phyloP scores from a whole-genome alignment of 1,284 basidiomycete genomes.

The Apiotrichum sp. region DNA sequence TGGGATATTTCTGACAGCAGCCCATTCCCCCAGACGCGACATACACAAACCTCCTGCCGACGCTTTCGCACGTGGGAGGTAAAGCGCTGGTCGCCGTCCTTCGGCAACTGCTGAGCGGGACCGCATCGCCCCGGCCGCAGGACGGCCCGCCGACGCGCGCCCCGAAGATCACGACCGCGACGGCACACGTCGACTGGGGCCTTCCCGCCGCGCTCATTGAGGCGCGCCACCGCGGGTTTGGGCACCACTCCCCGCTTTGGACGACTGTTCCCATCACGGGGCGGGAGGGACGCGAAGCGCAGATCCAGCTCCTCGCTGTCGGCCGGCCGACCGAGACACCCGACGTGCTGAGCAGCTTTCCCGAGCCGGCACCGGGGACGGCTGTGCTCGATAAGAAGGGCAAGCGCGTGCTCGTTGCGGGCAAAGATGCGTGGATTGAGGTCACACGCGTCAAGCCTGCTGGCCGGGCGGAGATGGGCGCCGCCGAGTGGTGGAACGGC shows the following conservation, averaged over 20 bases:
- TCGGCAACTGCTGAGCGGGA: slow-evolving; percentile 56
- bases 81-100: slow-evolving; percentile 64
- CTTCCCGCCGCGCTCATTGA: slow-evolving; percentile 57
- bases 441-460: slow-evolving; percentile 58
- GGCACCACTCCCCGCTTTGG: slow-evolving; percentile 59
- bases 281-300: slow-evolving; percentile 6
- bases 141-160: slow-evolving; percentile 53
- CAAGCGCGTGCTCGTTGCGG: slow-evolving; percentile 49
- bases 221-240: slow-evolving; percentile 61
- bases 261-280: slow-evolving; percentile 15
- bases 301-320: slow-evolving; percentile 16
- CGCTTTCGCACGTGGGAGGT: slow-evolving; percentile 63
- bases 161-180: slow-evolving; percentile 56
- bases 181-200: slow-evolving; percentile 57
- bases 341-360: neutral
- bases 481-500: slow-evolving; percentile 60
- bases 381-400: slow-evolving; percentile 49
- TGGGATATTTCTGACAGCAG: slow-evolving; percentile 40
- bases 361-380: slow-evolving; percentile 16
- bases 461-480: slow-evolving; percentile 51
- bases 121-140: slow-evolving; percentile 53
- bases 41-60: slow-evolving; percentile 58
- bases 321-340: neutral
- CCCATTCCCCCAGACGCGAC: slow-evolving; percentile 49
- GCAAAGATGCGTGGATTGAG: slow-evolving; percentile 52